Percentiles rank a stretch among this genome's conserved stretches.
These are phyloP conservation scores for Pisolithus thermaeus DNA, from an alignment of 1,284 basidiomycete genomes.

Conservation along the genomic window DNA sequence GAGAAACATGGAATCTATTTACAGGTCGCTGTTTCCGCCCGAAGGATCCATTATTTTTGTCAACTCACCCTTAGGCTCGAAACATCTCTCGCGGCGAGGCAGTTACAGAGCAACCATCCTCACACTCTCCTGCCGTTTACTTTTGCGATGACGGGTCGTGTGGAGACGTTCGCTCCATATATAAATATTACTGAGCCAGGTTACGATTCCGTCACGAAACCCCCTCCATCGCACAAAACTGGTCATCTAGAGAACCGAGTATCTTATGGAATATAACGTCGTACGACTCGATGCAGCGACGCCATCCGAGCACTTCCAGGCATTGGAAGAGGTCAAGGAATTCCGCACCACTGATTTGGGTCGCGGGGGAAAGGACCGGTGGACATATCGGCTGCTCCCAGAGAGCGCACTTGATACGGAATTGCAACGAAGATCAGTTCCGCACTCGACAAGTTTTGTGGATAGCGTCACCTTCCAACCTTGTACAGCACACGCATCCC, in stretches of 20 bases:
- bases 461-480: conserved; percentile 58
- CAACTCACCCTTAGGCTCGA: background rate
- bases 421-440: conserved; percentile 34
- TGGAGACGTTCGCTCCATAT: conserved; percentile 4
- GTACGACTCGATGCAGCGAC: conserved; percentile 40
- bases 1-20: no score
- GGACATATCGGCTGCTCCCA: conserved; percentile 48
- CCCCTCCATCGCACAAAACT: conserved; percentile 3
- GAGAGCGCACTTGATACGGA: conserved; percentile 45
- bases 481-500: conserved; percentile 41
- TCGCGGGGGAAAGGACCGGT: conserved; percentile 43
- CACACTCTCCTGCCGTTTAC: conserved; percentile 12
- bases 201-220: conserved; percentile 12
- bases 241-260: background rate
- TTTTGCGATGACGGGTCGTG: conserved; percentile 8
- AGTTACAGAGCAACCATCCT: background rate
- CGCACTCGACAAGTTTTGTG: conserved; percentile 33
- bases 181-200: conserved; percentile 2
- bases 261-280: conserved; percentile 30
- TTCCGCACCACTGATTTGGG: conserved; percentile 56
- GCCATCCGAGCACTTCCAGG: conserved; percentile 42
- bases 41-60: no score
- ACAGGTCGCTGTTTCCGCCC: no score
- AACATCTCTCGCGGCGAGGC: conserved; percentile 13
- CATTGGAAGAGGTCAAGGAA: conserved; percentile 46